phyloP scores from a whole-genome alignment of 2,329 filamentous ascomycete genomes.

The Epichloe hybrida region DNA sequence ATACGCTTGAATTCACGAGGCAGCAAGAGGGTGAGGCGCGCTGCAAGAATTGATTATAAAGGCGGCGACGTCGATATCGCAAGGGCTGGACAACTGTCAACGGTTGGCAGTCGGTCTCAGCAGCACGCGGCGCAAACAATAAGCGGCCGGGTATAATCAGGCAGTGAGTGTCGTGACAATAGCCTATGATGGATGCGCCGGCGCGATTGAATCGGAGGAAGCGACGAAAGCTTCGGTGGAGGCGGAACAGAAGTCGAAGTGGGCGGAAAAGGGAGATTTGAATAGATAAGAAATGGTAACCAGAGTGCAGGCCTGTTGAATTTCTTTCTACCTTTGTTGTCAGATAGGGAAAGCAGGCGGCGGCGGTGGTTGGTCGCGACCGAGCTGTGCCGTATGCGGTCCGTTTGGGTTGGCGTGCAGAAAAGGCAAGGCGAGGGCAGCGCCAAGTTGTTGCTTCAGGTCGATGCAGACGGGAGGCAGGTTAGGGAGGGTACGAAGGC shows the following conservation, averaged over 20 bases:
- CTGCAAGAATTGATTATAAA: background rate
- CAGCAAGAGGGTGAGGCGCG: background rate
- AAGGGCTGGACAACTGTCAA: conserved; percentile 1
- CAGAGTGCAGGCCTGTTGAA: background rate
- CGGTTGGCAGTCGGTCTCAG: background rate
- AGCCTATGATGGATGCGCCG: conserved; percentile 1
- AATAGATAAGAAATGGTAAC: background rate
- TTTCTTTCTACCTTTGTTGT: background rate
- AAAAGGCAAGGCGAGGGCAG: background rate
- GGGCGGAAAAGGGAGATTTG: background rate
- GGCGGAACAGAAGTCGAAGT: background rate
- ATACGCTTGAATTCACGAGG: background rate
- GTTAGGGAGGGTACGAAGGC: background rate
- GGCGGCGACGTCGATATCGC: background rate
- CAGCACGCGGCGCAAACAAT: conserved; percentile 3
- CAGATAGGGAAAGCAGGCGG: background rate
- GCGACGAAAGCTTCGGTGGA: background rate
- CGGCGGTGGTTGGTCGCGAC: conserved; percentile 7
- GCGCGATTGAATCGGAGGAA: background rate
- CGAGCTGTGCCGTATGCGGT: conserved; percentile 5
- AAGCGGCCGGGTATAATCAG: background rate
- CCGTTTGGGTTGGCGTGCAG: background rate
- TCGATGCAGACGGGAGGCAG: background rate
- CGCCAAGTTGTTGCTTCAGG: background rate
- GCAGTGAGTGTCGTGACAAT: conserved; percentile 1